These are phyloP conservation scores for Raffaelea deltoideospora DNA, from an alignment of 2,329 filamentous ascomycete genomes.

Conservation along the genomic window DNA sequence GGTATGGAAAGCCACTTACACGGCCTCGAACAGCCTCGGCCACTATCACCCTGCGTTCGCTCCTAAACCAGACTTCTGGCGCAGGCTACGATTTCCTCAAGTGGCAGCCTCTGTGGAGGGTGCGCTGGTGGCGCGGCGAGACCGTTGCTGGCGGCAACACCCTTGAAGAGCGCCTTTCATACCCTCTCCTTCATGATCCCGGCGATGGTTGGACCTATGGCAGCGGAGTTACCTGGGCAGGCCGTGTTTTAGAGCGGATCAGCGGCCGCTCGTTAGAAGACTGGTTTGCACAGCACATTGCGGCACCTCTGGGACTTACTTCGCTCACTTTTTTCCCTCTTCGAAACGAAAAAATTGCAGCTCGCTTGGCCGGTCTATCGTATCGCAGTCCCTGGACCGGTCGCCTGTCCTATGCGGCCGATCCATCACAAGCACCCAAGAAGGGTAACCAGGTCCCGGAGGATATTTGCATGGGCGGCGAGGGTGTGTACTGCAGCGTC, in stretches of 20 bases:
- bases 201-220: slow-evolving; percentile 16
- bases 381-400: slow-evolving; percentile 1
- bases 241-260: slow-evolving; percentile 12
- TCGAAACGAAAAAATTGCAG: slow-evolving; percentile 3
- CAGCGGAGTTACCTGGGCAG: slow-evolving; percentile 16
- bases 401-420: background rate
- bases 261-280: slow-evolving; percentile 11
- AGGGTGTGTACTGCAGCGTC: slow-evolving; percentile 10
- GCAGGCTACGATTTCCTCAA: slow-evolving; percentile 22
- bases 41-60: slow-evolving; percentile 26
- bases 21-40: slow-evolving; percentile 13
- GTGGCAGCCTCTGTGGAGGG: slow-evolving; percentile 7
- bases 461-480: slow-evolving; percentile 12
- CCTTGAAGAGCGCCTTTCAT: slow-evolving; percentile 10
- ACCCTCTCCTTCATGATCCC: slow-evolving; percentile 16
- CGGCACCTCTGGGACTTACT: slow-evolving; percentile 9
- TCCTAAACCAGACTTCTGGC: slow-evolving; percentile 32
- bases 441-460: slow-evolving; percentile 2
- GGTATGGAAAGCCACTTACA: slow-evolving; percentile 17
- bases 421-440: background rate
- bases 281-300: slow-evolving; percentile 12
- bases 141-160: slow-evolving; percentile 5
- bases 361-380: slow-evolving; percentile 1
- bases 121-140: slow-evolving; percentile 4
- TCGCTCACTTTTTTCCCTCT: slow-evolving; percentile 13